Evolutionary conservation across 352 stramenopile genomes (phyloP).

Genomic region (Phytophthora pistaciae): DNA sequence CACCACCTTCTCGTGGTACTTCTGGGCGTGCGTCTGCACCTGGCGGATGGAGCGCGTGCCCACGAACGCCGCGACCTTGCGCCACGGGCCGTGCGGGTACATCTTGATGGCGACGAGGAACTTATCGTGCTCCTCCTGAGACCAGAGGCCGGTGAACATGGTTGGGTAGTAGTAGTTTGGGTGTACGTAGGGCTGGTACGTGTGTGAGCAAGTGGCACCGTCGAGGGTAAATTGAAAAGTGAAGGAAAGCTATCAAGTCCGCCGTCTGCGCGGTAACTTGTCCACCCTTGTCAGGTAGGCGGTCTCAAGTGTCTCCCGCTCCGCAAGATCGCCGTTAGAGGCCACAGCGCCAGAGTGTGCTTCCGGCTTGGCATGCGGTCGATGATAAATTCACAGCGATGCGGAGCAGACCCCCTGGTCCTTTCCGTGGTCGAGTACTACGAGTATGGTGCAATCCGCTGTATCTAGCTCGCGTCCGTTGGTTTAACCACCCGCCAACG

Average conservation of each 20-base stretch:
- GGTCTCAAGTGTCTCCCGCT: conserved; percentile 31
- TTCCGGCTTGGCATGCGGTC: conserved; percentile 17
- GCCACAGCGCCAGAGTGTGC: conserved; percentile 16
- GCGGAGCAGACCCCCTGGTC: conserved; percentile 8
- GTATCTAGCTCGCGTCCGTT: conserved; percentile 16
- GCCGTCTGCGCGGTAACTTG: not conserved
- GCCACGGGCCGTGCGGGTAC: conserved; percentile 66
- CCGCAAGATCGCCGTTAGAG: conserved; percentile 27
- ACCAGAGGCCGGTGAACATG: conserved; percentile 56
- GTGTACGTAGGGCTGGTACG: conserved; percentile 40
- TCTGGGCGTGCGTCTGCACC: conserved; percentile 72
- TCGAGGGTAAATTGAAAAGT: conserved; percentile 31
- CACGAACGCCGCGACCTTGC: conserved; percentile 54
- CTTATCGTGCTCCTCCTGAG: conserved; percentile 65
- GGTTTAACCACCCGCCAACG: conserved; percentile 20
- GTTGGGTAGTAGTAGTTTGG: not conserved
- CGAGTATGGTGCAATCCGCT: conserved; percentile 36
- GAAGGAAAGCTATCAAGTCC: not conserved
- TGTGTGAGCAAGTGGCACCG: conserved; percentile 14
- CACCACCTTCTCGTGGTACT: conserved; percentile 69
- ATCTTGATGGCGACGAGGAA: conserved; percentile 64
- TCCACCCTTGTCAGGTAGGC: not conserved
- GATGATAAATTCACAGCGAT: conserved; percentile 36
- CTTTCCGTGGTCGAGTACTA: conserved; percentile 1
- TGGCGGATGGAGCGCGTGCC: conserved; percentile 64